Percentiles rank a stretch among this genome's conserved stretches.
Evolutionary conservation across 441 rosid species (phyloP).

Genomic region (Jatropha podagrica): DNA sequence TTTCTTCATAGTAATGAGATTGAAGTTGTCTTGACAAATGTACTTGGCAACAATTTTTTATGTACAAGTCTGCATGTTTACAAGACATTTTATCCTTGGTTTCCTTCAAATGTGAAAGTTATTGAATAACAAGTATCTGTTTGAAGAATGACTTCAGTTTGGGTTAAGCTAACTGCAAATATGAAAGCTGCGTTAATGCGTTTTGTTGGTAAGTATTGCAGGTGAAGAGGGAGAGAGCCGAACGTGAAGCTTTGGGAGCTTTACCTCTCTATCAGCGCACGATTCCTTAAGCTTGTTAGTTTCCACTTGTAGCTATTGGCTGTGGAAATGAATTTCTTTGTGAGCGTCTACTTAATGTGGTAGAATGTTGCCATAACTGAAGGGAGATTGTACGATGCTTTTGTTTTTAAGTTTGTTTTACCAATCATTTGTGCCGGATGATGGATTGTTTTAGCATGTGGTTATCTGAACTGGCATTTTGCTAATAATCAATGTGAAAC

Average conservation of each 20-base stretch:
- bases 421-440: conserved; percentile 13
- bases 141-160: neutral
- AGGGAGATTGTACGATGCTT: conserved; percentile 8
- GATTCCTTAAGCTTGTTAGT: conserved; percentile 49
- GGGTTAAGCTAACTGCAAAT: neutral
- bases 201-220: conserved; percentile 24
- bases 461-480: conserved; percentile 17
- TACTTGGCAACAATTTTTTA: neutral
- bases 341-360: conserved; percentile 4
- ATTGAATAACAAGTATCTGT: neutral
- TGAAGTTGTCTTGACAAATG: neutral
- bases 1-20: neutral
- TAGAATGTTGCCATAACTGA: conserved; percentile 13
- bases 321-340: conserved; percentile 16
- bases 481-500: conserved; percentile 24
- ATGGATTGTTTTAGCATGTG: conserved; percentile 9
- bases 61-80: neutral
- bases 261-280: conserved; percentile 86
- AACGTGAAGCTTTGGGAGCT: conserved; percentile 91
- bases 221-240: conserved; percentile 84
- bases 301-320: conserved; percentile 17
- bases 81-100: neutral
- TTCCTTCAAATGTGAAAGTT: neutral
- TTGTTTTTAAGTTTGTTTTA: conserved; percentile 18
- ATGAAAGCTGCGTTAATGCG: neutral